Evolutionary conservation across 768 basidiomycete genomes (phyloP).

Genomic region (Galerina marginata): DNA sequence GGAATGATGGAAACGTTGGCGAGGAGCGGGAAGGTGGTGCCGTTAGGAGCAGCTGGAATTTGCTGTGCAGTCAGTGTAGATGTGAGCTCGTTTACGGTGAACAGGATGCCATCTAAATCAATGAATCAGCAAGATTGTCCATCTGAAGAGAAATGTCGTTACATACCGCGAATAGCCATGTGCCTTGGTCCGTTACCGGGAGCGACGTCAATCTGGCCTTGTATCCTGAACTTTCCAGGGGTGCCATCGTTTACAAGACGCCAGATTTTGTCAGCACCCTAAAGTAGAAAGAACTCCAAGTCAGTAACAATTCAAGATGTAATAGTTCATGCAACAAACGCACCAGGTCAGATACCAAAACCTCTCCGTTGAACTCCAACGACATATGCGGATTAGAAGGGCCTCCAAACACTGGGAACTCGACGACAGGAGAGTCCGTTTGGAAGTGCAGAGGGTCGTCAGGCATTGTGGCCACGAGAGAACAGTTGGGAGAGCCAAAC

Average conservation of each 20-base stretch:
- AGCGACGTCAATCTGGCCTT: slow-evolving; percentile 58
- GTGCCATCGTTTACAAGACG: slow-evolving; percentile 50
- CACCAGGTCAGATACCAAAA: slow-evolving; percentile 67
- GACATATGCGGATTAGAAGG: slow-evolving; percentile 69
- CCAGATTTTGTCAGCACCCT: slow-evolving; percentile 73
- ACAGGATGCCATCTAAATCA: slow-evolving; percentile 48
- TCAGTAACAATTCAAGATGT: not conserved
- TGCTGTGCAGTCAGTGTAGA: slow-evolving; percentile 63
- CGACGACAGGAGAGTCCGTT: slow-evolving; percentile 42
- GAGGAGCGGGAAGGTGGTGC: slow-evolving; percentile 52
- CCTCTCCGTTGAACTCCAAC: slow-evolving; percentile 52
- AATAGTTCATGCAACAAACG: slow-evolving; percentile 11
- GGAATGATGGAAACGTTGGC: slow-evolving; percentile 57
- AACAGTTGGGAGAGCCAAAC: slow-evolving; percentile 44
- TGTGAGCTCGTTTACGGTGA: slow-evolving; percentile 55
- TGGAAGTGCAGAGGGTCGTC: slow-evolving; percentile 42
- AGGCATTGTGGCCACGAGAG: slow-evolving; percentile 43
- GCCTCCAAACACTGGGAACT: slow-evolving; percentile 51
- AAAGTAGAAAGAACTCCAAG: not conserved
- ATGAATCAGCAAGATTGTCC: not conserved
- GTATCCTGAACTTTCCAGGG: slow-evolving; percentile 53
- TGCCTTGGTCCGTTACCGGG: slow-evolving; percentile 61
- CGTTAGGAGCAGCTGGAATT: slow-evolving; percentile 54
- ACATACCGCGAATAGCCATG: slow-evolving; percentile 30
- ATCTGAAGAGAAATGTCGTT: not conserved